These are phyloP conservation scores for Apostasia shenzhenica DNA, from an alignment of 106 monocot species.

Conservation along the genomic window DNA sequence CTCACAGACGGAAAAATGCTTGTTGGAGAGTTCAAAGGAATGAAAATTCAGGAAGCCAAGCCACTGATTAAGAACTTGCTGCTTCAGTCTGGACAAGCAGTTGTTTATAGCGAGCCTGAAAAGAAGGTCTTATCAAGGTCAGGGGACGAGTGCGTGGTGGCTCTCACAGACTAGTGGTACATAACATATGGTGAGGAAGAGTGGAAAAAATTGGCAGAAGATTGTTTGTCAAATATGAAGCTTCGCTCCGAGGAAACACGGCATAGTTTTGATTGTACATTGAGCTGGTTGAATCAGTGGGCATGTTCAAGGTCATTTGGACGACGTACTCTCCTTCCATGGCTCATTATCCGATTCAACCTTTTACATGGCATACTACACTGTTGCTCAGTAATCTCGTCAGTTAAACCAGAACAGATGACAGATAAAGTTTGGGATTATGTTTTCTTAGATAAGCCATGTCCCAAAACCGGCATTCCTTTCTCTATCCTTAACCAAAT, in stretches of 20 bases:
- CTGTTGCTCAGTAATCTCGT: constrained; percentile 56
- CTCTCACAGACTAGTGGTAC: constrained; percentile 94
- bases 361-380: constrained; percentile 92
- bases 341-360: constrained; percentile 98
- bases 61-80: constrained; percentile 58
- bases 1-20: constrained; percentile 89
- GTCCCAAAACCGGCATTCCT: constrained; percentile 45
- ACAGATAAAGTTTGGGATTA: constrained; percentile 86
- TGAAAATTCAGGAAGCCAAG: constrained; percentile 81
- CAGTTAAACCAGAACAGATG: constrained; percentile 71
- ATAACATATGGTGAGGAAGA: constrained; percentile 81
- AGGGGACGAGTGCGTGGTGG: constrained; percentile 91
- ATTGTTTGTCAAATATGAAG: constrained; percentile 69
- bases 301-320: constrained; percentile 95
- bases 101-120: constrained; percentile 90
- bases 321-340: constrained; percentile 83
- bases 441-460: constrained; percentile 46
- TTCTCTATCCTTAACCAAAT: constrained; percentile 46
- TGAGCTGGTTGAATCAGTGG: constrained; percentile 97
- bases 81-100: constrained; percentile 55
- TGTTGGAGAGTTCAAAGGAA: constrained; percentile 72
- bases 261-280: constrained; percentile 76
- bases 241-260: constrained; percentile 59
- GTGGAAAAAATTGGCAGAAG: constrained; percentile 66
- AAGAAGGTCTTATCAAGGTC: constrained; percentile 87